Evolutionary conservation across 352 stramenopile genomes (phyloP).

Genomic region (Pythium monospermum): DNA sequence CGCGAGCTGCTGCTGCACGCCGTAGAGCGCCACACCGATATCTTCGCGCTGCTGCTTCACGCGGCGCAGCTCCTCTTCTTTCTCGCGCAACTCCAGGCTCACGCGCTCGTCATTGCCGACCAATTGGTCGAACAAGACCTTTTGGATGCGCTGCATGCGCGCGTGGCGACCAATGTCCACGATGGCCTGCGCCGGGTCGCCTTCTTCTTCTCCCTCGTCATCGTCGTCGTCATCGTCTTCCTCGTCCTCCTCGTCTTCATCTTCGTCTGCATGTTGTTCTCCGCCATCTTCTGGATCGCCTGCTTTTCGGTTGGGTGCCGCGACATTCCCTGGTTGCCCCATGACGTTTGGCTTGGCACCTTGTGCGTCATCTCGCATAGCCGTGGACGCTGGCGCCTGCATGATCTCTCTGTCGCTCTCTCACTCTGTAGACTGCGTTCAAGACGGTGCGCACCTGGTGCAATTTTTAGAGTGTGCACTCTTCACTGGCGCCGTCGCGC

Average conservation of each 20-base stretch:
- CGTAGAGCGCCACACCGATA: conserved; percentile 90
- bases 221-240: conserved; percentile 35
- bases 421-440: no score
- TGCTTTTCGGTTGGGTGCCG: not conserved
- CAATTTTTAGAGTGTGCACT: no score
- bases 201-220: conserved; percentile 55
- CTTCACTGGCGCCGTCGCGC: no score
- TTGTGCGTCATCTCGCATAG: no score
- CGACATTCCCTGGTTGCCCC: no score
- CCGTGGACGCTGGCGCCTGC: conserved; percentile 1
- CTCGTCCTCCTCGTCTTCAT: conserved; percentile 29
- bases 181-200: conserved; percentile 72
- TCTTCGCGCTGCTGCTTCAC: conserved; percentile 79
- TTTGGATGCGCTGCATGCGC: conserved; percentile 83
- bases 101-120: conserved; percentile 70
- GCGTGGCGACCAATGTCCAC: conserved; percentile 72
- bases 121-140: conserved; percentile 78
- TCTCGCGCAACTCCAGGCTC: conserved; percentile 67
- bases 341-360: no score
- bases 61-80: conserved; percentile 66
- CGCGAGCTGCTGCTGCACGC: conserved; percentile 93
- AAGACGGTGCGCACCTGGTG: no score
- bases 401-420: not conserved
- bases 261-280: not conserved
- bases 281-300: not conserved